Base-by-base conservation (phyloP, 768 basidiomycete genomes). In the Dentipellis sp. region DNA sequence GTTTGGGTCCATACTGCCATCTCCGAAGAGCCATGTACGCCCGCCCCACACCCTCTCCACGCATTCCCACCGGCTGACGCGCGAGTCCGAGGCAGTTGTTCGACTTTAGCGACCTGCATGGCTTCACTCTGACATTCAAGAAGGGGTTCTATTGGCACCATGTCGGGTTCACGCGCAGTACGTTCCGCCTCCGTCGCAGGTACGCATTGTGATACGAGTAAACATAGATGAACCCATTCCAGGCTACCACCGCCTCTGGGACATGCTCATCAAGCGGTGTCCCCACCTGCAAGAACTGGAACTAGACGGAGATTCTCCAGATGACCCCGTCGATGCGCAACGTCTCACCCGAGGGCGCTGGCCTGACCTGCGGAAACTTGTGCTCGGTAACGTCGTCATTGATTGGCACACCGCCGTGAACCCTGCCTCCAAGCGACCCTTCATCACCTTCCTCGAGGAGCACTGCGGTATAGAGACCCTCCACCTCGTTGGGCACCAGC, bases 261-360 rank as follows among this genome's bases (percentile, higher is more conserved):
- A 81, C 58, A 87, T 91, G 88, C 75, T 90, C 49, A 78, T 81
- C 53, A 69, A 71, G 22, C 76, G 75, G 29, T 85, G 82, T 62
- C 84, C 83, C 1, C 74, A 84, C 60, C 75, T 91, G 8, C 80
- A 86, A 65, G 82, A 84, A 54, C 74, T 91, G 4, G 67, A 72
- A 46, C 75, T 90, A 34, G 72, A 81, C 19, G 80, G 82, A 3
- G 70, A 71, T 35, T 80, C 80, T 11, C 68, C 75, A 1, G 71
- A 79, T 11, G 64, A 68, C 23, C 80, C 83, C 16, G 74, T 78
- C 8, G 81, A 84, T 59, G 76, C 79, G 3, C 78, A 77, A 19
- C 72, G 72, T 1, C 71, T 91, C 10, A 78, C 79, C 45, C 63
- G 74, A 46, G 86, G 82, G 10, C 78, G 78, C 53, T 91, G 88